Conservation (phyloP, 2,329 filamentous ascomycete species). For the Monascus ruber region DNA sequence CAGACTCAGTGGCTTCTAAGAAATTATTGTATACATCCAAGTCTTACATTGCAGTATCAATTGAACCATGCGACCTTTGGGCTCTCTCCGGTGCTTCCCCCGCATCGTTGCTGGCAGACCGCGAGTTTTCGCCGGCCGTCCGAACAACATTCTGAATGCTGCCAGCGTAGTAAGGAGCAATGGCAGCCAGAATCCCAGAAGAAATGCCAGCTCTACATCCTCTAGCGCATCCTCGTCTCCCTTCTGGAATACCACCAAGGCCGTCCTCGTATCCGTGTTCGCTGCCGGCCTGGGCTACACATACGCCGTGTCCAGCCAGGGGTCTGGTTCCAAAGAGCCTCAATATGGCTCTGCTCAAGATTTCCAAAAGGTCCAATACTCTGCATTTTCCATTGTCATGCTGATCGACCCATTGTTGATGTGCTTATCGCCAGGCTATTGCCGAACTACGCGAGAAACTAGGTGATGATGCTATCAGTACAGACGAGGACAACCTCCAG, state of each 20-base stretch:
- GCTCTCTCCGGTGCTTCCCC: too few relatives aligned
- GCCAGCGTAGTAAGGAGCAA: too few relatives aligned
- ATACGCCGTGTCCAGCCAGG: constrained; percentile 33
- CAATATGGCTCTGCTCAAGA: constrained; percentile 29
- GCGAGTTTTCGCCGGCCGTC: too few relatives aligned
- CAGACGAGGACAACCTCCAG: constrained; percentile 52
- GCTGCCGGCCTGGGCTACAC: constrained; percentile 43
- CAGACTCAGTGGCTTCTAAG: too few relatives aligned
- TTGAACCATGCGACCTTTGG: too few relatives aligned
- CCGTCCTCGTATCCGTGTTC: constrained; percentile 38
- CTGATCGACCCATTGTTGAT: neutral
- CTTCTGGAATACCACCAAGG: constrained; percentile 38
- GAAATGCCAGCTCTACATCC: constrained; percentile 4
- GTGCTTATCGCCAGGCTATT: constrained; percentile 36
- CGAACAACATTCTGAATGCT: too few relatives aligned
- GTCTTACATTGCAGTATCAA: too few relatives aligned
- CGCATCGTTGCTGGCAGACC: too few relatives aligned
- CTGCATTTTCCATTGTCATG: neutral
- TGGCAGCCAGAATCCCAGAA: neutral
- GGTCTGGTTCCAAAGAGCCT: constrained; percentile 13
- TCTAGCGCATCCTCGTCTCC: constrained; percentile 5
- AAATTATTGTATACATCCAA: too few relatives aligned
- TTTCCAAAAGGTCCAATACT: constrained; percentile 25
- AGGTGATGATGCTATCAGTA: constrained; percentile 50
- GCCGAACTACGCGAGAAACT: constrained; percentile 41